These are phyloP conservation scores for Xanthoparmelia taractica DNA, from an alignment of 495 filamentous ascomycete genomes.

Conservation along the genomic window DNA sequence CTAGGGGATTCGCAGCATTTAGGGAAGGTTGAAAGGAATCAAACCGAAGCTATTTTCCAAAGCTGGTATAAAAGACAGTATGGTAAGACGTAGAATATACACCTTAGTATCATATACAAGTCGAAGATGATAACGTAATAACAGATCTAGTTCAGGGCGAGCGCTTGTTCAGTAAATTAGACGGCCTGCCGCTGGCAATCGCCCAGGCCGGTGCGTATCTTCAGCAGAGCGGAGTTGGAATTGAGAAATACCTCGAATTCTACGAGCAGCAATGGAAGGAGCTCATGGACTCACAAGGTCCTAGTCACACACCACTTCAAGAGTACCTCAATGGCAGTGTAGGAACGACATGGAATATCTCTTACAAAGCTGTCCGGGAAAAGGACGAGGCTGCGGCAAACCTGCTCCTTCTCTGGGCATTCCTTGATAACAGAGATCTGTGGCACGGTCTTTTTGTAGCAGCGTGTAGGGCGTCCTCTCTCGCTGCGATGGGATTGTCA, in stretches of 20 bases:
- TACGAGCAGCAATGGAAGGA: conserved; percentile 39
- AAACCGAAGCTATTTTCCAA: too few species aligned
- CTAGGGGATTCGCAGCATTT: conserved; percentile 12
- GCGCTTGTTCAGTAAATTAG: conserved; percentile 25
- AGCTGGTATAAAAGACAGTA: too few species aligned
- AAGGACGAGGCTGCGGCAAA: too few species aligned
- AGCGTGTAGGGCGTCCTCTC: too few species aligned
- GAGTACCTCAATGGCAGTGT: conserved; percentile 19
- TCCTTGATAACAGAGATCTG: too few species aligned
- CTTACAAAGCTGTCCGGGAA: too few species aligned
- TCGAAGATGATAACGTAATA: conserved; percentile 1
- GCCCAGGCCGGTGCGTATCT: conserved; percentile 39
- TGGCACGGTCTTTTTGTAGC: too few species aligned
- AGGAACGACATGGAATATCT: conserved; percentile 13
- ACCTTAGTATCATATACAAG: background rate
- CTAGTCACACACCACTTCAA: conserved; percentile 2
- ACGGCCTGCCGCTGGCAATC: conserved; percentile 40
- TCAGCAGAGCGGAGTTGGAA: conserved; percentile 30
- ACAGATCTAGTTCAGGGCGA: conserved; percentile 2
- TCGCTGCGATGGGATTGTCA: too few species aligned
- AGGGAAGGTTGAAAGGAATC: too few species aligned
- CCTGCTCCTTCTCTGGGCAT: too few species aligned
- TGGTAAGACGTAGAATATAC: background rate
- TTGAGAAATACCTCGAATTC: conserved; percentile 34
- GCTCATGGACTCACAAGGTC: conserved; percentile 20